Conservation (phyloP, 805 yeast genomes). For the Zygosaccharomyces bailii region DNA sequence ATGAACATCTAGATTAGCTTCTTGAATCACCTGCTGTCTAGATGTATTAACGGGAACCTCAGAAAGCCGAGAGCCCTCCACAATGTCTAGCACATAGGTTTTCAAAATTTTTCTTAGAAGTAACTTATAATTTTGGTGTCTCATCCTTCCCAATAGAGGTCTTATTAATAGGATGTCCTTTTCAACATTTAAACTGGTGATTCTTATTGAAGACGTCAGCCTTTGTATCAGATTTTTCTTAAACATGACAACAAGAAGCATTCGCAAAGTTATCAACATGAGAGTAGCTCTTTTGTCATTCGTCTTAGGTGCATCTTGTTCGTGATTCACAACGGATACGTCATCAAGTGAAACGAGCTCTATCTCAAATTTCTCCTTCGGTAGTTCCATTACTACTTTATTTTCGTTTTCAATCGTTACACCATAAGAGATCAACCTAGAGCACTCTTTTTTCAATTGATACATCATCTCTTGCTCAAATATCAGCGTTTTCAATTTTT, state of each 20-base stretch:
- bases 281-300: conserved; percentile 38
- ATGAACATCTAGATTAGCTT: conserved; percentile 19
- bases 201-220: conserved; percentile 18
- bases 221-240: conserved; percentile 36
- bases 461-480: conserved; percentile 89
- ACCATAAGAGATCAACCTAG: conserved; percentile 60
- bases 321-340: conserved; percentile 35
- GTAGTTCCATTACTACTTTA: conserved; percentile 61
- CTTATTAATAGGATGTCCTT: conserved; percentile 28
- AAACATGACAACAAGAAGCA: conserved; percentile 39
- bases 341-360: conserved; percentile 51
- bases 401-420: conserved; percentile 62
- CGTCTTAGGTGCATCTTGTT: conserved; percentile 44
- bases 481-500: conserved; percentile 64
- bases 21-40: background rate
- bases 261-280: conserved; percentile 34
- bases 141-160: conserved; percentile 34
- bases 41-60: conserved; percentile 3
- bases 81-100: conserved; percentile 25
- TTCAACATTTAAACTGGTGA: conserved; percentile 11
- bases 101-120: conserved; percentile 29
- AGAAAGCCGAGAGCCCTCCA: conserved; percentile 17
- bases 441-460: conserved; percentile 74
- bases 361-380: conserved; percentile 66
- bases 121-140: conserved; percentile 32